Conservation (phyloP, 225 moss, liverwort and hornwort genomes). For the Pseudoscleropodium purum region DNA sequence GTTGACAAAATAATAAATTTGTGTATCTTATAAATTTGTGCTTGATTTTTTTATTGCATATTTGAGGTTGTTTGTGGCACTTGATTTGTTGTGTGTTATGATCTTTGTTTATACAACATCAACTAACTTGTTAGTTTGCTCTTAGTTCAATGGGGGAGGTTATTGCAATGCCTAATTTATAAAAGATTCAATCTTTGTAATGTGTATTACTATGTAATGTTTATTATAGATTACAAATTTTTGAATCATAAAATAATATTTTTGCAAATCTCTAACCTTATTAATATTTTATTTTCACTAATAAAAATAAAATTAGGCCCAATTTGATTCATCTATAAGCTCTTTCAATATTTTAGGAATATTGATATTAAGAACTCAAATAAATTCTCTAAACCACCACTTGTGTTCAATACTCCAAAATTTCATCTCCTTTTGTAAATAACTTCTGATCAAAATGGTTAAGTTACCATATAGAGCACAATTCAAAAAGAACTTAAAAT, state of each 20-base stretch:
- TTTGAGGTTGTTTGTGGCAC: neutral
- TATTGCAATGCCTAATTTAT: neutral
- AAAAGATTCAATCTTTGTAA: neutral
- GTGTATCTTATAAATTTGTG: neutral
- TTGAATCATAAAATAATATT: neutral
- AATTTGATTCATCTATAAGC: neutral
- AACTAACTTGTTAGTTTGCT: accelerated
- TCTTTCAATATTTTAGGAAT: neutral
- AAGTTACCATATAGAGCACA: neutral
- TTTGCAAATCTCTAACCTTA: neutral
- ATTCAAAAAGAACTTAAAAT: neutral
- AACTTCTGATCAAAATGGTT: neutral
- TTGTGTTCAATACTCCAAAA: neutral
- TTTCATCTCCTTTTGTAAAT: neutral
- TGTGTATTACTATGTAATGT: neutral
- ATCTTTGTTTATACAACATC: neutral
- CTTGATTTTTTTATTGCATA: neutral
- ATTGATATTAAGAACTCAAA: accelerated
- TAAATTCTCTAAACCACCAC: accelerated
- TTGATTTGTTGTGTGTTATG: neutral
- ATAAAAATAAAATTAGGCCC: too few relatives aligned
- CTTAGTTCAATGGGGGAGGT: accelerated
- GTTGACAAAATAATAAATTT: neutral
- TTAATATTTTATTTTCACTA: neutral
- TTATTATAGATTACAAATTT: neutral